These are phyloP conservation scores for Cladophialophora yegresii DNA, from an alignment of 2,329 filamentous ascomycete genomes.

Conservation along the genomic window DNA sequence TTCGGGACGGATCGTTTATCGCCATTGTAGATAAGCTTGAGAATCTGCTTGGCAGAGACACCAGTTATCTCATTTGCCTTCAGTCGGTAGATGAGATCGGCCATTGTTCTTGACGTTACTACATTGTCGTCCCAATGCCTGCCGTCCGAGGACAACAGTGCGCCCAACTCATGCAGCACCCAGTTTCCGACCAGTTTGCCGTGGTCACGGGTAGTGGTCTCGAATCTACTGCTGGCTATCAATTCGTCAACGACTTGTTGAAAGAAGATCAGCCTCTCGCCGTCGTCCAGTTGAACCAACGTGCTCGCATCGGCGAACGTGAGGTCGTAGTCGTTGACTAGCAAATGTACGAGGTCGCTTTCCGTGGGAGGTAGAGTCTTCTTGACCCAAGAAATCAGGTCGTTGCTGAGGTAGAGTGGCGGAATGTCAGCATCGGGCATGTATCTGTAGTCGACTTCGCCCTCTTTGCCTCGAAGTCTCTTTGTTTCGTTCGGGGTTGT, in stretches of 20 bases:
- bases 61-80: conserved; percentile 53
- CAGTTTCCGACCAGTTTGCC: conserved; percentile 62
- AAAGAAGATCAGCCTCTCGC: conserved; percentile 79
- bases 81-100: conserved; percentile 49
- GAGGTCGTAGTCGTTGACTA: conserved; percentile 67
- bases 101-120: conserved; percentile 49
- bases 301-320: conserved; percentile 81
- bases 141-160: conserved; percentile 59
- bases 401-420: conserved; percentile 71
- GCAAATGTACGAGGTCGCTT: conserved; percentile 65
- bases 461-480: conserved; percentile 85
- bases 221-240: conserved; percentile 35
- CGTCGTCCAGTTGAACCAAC: conserved; percentile 73
- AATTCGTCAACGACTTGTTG: conserved; percentile 48
- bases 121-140: conserved; percentile 43
- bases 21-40: conserved; percentile 58
- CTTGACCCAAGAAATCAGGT: conserved; percentile 67
- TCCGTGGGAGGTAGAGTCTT: conserved; percentile 69
- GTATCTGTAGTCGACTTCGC: conserved; percentile 95
- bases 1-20: conserved; percentile 52
- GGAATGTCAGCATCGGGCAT: conserved; percentile 95
- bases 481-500: conserved; percentile 75
- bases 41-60: conserved; percentile 61
- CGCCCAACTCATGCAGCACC: conserved; percentile 75
- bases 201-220: conserved; percentile 40